Evolutionary conservation across 2,329 filamentous ascomycete genomes (phyloP).

Genomic region (Fusarium nodosum): DNA sequence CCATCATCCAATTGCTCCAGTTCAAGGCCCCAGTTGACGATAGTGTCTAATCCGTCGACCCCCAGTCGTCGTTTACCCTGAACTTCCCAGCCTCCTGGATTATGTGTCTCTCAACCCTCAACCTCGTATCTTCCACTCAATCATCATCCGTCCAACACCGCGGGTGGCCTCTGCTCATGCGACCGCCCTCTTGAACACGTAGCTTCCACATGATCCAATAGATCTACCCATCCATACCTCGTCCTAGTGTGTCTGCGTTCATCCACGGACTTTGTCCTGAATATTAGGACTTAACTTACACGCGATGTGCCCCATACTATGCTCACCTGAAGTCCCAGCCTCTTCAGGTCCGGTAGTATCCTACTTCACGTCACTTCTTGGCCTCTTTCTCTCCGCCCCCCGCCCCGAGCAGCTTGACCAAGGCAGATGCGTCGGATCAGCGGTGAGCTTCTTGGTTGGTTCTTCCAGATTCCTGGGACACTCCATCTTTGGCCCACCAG

Average conservation of each 20-base stretch:
- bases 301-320: slow-evolving; percentile 20
- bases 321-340: slow-evolving; percentile 26
- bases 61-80: slow-evolving; percentile 39
- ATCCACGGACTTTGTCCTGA: slow-evolving; percentile 2
- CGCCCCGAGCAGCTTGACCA: slow-evolving; percentile 5
- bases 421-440: slow-evolving; percentile 21
- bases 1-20: slow-evolving; percentile 5
- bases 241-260: slow-evolving; percentile 1
- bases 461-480: not conserved
- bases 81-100: slow-evolving; percentile 48
- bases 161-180: slow-evolving; percentile 47
- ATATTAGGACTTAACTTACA: slow-evolving; percentile 22
- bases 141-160: slow-evolving; percentile 28
- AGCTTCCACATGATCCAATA: slow-evolving; percentile 35
- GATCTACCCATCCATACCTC: not conserved
- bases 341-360: slow-evolving; percentile 19
- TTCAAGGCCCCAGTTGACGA: slow-evolving; percentile 1
- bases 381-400: slow-evolving; percentile 21
- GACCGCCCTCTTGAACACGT: slow-evolving; percentile 42
- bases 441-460: slow-evolving; percentile 26
- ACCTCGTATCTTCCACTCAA: slow-evolving; percentile 40
- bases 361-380: slow-evolving; percentile 24
- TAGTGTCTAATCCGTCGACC: slow-evolving; percentile 5
- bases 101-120: slow-evolving; percentile 20
- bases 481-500: not conserved